Evolutionary conservation across 352 stramenopile species (phyloP), one percentile per base, ranked within the genome.

Genomic region (Phytophthora europaea): DNA sequence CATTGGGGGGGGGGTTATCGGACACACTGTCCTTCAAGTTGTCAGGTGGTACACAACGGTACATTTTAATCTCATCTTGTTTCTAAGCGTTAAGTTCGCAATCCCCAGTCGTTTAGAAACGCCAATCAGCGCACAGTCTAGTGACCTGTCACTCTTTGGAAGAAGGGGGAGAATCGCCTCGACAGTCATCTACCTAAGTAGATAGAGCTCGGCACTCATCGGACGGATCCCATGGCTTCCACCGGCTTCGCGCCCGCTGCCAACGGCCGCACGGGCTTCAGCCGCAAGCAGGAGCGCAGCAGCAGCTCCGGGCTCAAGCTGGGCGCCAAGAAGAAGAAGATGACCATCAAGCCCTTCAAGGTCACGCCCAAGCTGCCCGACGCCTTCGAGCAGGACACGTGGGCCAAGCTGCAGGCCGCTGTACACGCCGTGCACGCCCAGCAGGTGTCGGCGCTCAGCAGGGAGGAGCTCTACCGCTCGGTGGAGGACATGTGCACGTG

Each of bases 401-500:
- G 90, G 90, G 77, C 68, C 28, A 89, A 83, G 65, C 84, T 97
- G 20, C 70, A 91, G 53, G 75, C 82, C 4, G 88, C 89, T 20
- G 80, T 97, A 22, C 57, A 79, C 16, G 83, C 84, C 1, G 85
- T 97, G 47, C 82, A 95, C 47, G 74, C 60, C 43, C 94, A 96
- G 65, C 73, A 94, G 62, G 79, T 85, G 40, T 89, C 87, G 23
- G 60, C 77, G 31, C 77, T 92, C 8, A 94, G 85, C 31, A 75
- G 89, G 48, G 89, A 97, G 70, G 91, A 97, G 67, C 81, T 97
- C 9, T 97, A 96, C 51, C 84, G 89, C 65, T 82, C 85, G 0
- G 90, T 95, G 9, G 90, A 96, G 70, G 94, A 98, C 66, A 81
- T 98, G 66, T 98, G 94, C 84, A 96, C 95, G 52, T 97, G 97